Base-by-base conservation (phyloP, 140 eudicot species). In the Bidens hawaiensis region DNA sequence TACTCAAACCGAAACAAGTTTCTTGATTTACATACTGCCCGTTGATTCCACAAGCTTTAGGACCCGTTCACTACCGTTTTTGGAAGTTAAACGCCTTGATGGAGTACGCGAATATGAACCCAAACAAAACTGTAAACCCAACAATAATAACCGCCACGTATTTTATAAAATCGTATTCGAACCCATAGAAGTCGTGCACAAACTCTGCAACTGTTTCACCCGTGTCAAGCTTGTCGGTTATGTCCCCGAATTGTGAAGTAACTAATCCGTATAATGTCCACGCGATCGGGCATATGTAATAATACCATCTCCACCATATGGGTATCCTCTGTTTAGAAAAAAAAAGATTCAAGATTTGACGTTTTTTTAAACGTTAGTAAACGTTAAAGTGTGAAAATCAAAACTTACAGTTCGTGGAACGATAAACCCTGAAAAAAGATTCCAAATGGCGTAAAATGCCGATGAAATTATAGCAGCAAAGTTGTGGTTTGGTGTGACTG, bases 251-350 rank as follows among this genome's bases (percentile, higher is more conserved):
- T 62, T 85, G 94, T 60, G 94, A 82, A 42, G 75, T 73, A 10
- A 85, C 75, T 52, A 85, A 63, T 8, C 94, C 94, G n/a, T 85
- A 78, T 69, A 82, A 67, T 5, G 85, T 85, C 85, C 86, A 85
- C 1, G 89, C 64, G 11, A 85, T 69, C 0, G 94, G 94, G 58
- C 85, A 75, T 46, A 75, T 62, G 58, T 83, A 82, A 58, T 73
- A 82, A 60, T 85, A 85, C 94, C 94, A 85, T 78, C 85, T 82
- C 94, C 94, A 85, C 94, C 89, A 85, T 36, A 85, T 60, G 3
- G 94, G 94, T 17, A 85, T 82, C 67, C 83, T 85, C 94, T 85
- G 86, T 76, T 25, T 48, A 61, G 25, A 18, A 62, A 9, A 38
- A 34, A 33, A 42, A 5, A 31, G 31, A 21, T 33, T 19, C 6